Evolutionary conservation across 192 early-diverging fungal genomes (phyloP).

Genomic region (Mortierella antarctica): DNA sequence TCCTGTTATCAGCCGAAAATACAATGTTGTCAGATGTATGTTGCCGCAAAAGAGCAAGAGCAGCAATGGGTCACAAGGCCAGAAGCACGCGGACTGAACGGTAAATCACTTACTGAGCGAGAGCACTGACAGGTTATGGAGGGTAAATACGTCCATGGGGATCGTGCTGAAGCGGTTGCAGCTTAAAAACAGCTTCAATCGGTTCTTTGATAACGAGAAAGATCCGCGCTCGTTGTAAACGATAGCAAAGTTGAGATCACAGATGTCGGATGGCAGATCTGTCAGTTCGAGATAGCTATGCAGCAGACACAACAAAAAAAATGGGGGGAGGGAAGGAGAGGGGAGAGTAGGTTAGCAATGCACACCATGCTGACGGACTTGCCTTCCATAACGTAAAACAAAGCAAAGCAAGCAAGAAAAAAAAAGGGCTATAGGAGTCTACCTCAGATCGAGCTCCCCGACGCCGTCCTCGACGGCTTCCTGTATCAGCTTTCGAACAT

Average conservation of each 20-base stretch:
- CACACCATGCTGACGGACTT: not conserved
- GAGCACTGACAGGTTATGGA: constrained; percentile 59
- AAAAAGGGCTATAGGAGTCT: not conserved
- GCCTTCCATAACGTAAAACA: not conserved
- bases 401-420: not conserved
- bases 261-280: constrained; percentile 36
- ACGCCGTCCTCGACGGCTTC: constrained; percentile 50
- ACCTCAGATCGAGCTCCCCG: constrained; percentile 49
- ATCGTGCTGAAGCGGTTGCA: constrained; percentile 49
- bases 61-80: not conserved
- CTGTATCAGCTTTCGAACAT: constrained; percentile 48
- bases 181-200: constrained; percentile 59
- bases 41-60: not conserved
- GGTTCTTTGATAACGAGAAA: constrained; percentile 37
- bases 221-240: constrained; percentile 47
- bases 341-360: not conserved
- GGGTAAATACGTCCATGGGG: constrained; percentile 52
- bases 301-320: not conserved
- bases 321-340: not conserved
- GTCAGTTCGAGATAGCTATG: constrained; percentile 36
- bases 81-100: not conserved
- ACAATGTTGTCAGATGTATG: not conserved
- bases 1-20: constrained; percentile 18
- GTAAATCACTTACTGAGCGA: constrained; percentile 54
- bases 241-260: constrained; percentile 43